Evolutionary conservation across 768 basidiomycete species (phyloP), one percentile per base, ranked within the genome.

Genomic region (Porpolomopsis calyptriformis): DNA sequence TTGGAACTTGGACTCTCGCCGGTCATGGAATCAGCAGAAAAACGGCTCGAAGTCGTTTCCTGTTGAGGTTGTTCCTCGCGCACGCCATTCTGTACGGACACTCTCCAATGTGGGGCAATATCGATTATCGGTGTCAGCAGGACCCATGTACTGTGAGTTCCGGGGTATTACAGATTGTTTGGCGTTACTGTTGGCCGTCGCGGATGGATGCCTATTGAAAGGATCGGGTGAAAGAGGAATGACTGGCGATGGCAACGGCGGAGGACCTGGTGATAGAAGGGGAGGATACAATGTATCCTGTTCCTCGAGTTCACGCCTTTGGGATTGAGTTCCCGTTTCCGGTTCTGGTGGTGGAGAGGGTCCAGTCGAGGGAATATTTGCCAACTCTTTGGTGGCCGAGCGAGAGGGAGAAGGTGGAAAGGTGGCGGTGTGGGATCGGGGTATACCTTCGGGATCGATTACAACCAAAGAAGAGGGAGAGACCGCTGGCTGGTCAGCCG

Each of bases 191-290:
- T 53, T 48, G 11, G 51, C 43, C 23, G 67, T 59, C 14, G 66
- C 53, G 2, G 83, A 85, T 25, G 85, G 70, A 54, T 74, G 81
- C 22, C 85, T 73, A 9, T 81, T 79, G 55, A 89, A 88, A 22
- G 86, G 86, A 63, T 89, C 86, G 6, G 86, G 83, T 8, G 85
- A 84, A n/a, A 87, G 66, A 31, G 87, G 87, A 46, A 88, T 83
- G n/a, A 81, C 56, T 18, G 83, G 81, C 1, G 83, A 78, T 24
- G 54, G 49, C 29, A 46, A 57, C 44, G 49, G 53, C 43, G 57
- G 54, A 45, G 49, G 48, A 10, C 49, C 50, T 8, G 51, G 40
- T 25, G 63, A 56, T 22, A 62, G 58, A 35, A 64, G 59, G 23
- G 66, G 57, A 19, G 72, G 69, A 58, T 78, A 82, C 16, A 65